These are phyloP conservation scores for Euphorbia lathyris DNA, from an alignment of 345 rosid genomes.

Conservation along the genomic window DNA sequence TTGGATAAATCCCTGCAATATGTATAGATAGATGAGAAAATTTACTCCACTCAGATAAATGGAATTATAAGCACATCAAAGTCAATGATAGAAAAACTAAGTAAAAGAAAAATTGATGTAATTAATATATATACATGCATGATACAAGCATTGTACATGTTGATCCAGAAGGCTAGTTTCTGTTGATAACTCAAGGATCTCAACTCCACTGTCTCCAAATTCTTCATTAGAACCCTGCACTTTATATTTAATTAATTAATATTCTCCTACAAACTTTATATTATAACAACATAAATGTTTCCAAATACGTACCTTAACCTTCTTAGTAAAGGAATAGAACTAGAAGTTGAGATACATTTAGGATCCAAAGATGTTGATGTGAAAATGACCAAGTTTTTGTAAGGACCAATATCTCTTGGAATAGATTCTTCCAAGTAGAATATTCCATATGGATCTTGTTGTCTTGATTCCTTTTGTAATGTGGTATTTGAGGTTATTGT, in stretches of 20 bases:
- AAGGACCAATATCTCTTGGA: constrained; percentile 85
- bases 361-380: constrained; percentile 73
- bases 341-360: constrained; percentile 79
- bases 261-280: no score
- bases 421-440: constrained; percentile 70
- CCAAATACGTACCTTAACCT: constrained; percentile 55
- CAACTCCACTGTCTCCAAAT: constrained; percentile 68
- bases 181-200: constrained; percentile 61
- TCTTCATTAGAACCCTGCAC: constrained; percentile 69
- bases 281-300: neutral
- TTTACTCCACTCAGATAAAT: no score
- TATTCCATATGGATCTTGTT: constrained; percentile 83
- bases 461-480: constrained; percentile 63
- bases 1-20: constrained; percentile 76
- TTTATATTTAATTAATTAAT: neutral
- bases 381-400: constrained; percentile 83
- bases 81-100: neutral
- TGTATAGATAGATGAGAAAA: no score
- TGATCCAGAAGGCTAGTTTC: constrained; percentile 97
- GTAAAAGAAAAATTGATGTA: neutral
- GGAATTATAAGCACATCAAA: no score
- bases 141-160: constrained; percentile 95
- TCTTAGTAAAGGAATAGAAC: constrained; percentile 60
- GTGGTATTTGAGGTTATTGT: constrained; percentile 25
- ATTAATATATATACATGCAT: constrained; percentile 66